phyloP scores from a whole-genome alignment of 1,139 yeast genomes.

The Diutina catenulata region DNA sequence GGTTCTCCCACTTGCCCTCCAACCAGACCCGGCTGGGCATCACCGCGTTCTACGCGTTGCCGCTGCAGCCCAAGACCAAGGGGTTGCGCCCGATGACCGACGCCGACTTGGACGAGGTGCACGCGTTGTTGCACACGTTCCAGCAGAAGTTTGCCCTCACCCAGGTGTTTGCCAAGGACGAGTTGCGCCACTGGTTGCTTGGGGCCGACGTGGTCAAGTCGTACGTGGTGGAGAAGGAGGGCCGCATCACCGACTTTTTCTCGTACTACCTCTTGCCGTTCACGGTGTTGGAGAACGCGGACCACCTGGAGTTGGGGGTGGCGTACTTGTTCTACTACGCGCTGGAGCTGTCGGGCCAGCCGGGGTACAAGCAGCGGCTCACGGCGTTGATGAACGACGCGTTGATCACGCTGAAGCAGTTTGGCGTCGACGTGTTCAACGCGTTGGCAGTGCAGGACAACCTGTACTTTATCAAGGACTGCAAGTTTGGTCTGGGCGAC shows the following conservation, averaged over 20 bases:
- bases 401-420: constrained; percentile 56
- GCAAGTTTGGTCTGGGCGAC: constrained; percentile 90
- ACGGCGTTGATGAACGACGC: constrained; percentile 59
- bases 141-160: constrained; percentile 61
- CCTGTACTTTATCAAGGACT: constrained; percentile 62
- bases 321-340: constrained; percentile 92
- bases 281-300: constrained; percentile 60
- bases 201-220: constrained; percentile 56
- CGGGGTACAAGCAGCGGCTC: constrained; percentile 44
- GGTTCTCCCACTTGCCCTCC: constrained; percentile 73
- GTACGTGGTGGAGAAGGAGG: constrained; percentile 66
- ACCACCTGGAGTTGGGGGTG: constrained; percentile 62
- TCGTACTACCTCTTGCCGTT: constrained; percentile 86
- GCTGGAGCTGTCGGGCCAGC: constrained; percentile 30
- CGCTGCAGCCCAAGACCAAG: constrained; percentile 40
- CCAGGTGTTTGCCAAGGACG: constrained; percentile 60
- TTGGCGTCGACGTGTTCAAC: constrained; percentile 80
- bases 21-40: constrained; percentile 67
- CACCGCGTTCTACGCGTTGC: constrained; percentile 70
- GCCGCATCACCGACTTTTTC: constrained; percentile 73
- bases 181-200: constrained; percentile 73
- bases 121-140: constrained; percentile 44
- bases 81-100: constrained; percentile 57
- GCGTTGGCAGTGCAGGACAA: constrained; percentile 89
- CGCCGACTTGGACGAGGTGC: constrained; percentile 57